These are phyloP conservation scores for Mucor lusitanicus DNA, from an alignment of 371 early-diverging fungal genomes.

Conservation along the genomic window DNA sequence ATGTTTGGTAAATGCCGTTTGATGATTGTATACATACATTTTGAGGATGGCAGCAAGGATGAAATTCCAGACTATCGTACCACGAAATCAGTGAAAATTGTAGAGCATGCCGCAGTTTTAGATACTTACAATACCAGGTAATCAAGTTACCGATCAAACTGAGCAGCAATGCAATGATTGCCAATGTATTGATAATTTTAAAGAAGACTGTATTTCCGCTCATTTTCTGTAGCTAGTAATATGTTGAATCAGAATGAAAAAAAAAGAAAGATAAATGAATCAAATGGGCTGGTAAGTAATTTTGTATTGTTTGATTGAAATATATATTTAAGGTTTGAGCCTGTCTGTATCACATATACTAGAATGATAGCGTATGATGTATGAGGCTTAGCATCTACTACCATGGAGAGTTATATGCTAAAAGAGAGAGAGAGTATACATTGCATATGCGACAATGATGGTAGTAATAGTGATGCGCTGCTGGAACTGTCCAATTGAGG, in stretches of 20 bases:
- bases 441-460: not conserved
- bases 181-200: slow-evolving; percentile 5
- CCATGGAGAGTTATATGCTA: not conserved
- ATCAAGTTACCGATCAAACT: slow-evolving; percentile 21
- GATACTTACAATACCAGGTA: slow-evolving; percentile 7
- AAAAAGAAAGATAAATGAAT: not conserved
- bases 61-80: slow-evolving; percentile 10
- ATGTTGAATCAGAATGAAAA: not conserved
- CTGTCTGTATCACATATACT: not conserved
- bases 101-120: too few species aligned
- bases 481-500: too few species aligned
- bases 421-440: not conserved
- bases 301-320: not conserved
- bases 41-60: slow-evolving; percentile 17
- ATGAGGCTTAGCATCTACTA: not conserved
- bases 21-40: slow-evolving; percentile 7
- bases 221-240: not conserved
- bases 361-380: not conserved
- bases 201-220: not conserved
- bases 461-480: too few species aligned
- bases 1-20: not conserved
- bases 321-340: not conserved
- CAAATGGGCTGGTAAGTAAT: not conserved
- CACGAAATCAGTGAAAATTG: not conserved
- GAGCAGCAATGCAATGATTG: slow-evolving; percentile 12